Percentiles rank a stretch among this genome's conserved stretches.
These are phyloP conservation scores for Vinca minor DNA, from an alignment of 257 asterid genomes.

Conservation along the genomic window DNA sequence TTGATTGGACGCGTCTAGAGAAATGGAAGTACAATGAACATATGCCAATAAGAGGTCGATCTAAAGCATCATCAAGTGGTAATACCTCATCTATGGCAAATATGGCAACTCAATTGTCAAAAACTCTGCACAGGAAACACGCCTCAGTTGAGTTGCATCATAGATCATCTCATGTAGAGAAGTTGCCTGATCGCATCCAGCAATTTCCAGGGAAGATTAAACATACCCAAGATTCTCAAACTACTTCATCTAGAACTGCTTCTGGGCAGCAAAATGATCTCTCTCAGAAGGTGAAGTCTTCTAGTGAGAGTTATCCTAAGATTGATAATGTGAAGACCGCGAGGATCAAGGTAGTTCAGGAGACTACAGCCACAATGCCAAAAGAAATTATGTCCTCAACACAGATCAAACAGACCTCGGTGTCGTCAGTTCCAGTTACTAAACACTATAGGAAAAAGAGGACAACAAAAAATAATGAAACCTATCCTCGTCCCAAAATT, in stretches of 20 bases:
- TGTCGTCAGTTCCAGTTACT: conserved; percentile 19
- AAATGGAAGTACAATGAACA: conserved; percentile 77
- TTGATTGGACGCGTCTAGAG: conserved; percentile 80
- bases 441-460: conserved; percentile 23
- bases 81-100: conserved; percentile 27
- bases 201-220: conserved; percentile 31
- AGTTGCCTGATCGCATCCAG: conserved; percentile 18
- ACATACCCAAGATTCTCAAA: conserved; percentile 27
- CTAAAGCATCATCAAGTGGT: conserved; percentile 33
- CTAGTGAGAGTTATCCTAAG: conserved; percentile 21
- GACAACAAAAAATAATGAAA: conserved; percentile 21
- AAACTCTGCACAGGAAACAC: conserved; percentile 26
- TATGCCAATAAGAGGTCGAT: conserved; percentile 43
- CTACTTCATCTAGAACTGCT: conserved; percentile 22
- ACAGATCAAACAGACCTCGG: conserved; percentile 23
- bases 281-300: conserved; percentile 25
- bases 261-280: conserved; percentile 31
- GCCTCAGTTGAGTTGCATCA: conserved; percentile 22
- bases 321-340: conserved; percentile 24
- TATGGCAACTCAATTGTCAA: conserved; percentile 29
- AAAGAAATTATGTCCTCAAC: conserved; percentile 26
- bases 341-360: conserved; percentile 30
- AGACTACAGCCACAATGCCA: conserved; percentile 14
- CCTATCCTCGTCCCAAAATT: conserved; percentile 19
- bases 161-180: conserved; percentile 25